Conservation (phyloP, 371 early-diverging fungal genomes). For the Actinomucor elegans region DNA sequence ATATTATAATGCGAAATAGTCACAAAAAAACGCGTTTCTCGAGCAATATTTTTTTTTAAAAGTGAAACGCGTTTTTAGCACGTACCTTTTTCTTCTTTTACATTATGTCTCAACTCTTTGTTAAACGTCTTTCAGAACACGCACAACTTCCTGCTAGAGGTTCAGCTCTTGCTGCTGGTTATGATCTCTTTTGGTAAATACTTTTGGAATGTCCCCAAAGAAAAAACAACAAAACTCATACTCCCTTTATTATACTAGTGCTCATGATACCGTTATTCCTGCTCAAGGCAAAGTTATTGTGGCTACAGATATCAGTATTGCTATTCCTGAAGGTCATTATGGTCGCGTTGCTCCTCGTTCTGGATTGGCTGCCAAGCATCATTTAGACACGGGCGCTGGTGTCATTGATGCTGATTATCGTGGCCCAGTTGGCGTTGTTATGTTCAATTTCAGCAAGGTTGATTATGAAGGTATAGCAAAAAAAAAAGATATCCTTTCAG, state of each 20-base stretch:
- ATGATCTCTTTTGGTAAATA: constrained; percentile 89
- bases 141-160: constrained; percentile 85
- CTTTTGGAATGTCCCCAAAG: too few species aligned
- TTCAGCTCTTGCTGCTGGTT: constrained; percentile 87
- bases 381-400: constrained; percentile 94
- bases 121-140: constrained; percentile 61
- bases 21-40: too few species aligned
- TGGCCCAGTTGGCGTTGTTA: constrained; percentile 74
- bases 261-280: constrained; percentile 68
- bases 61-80: too few species aligned
- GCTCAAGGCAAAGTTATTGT: constrained; percentile 75
- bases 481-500: constrained; percentile 32
- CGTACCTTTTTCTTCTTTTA: too few species aligned
- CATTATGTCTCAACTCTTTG: constrained; percentile 50
- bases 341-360: constrained; percentile 96
- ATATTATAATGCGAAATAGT: too few species aligned
- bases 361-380: constrained; percentile 90
- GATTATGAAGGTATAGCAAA: constrained; percentile 77
- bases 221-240: background rate
- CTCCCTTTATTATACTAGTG: constrained; percentile 36
- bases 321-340: constrained; percentile 86
- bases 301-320: constrained; percentile 81
- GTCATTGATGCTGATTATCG: constrained; percentile 97
- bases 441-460: constrained; percentile 88
- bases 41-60: too few species aligned